Conservation (phyloP, 148 eudicot genomes). For the Silene latifolia region DNA sequence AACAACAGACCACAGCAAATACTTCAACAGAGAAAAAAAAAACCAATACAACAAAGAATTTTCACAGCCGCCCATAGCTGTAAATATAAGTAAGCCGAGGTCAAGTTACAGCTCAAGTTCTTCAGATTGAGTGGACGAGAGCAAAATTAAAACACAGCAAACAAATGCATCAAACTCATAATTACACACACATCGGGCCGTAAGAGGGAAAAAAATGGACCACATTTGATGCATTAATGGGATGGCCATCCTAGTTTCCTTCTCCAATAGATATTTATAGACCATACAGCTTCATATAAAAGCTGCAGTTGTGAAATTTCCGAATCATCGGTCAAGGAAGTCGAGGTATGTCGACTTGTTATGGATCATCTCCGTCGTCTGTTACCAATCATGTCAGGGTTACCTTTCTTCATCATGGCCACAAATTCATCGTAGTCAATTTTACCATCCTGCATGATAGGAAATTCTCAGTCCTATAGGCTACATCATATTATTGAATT, state of each 20-base stretch:
- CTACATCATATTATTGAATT: not conserved
- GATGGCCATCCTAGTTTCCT: not conserved
- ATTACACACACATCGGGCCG: constrained; percentile 12
- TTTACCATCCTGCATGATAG: constrained; percentile 71
- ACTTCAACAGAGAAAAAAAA: too few species aligned
- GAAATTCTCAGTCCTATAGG: not conserved
- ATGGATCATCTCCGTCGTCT: constrained; percentile 59
- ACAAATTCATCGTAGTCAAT: constrained; percentile 91
- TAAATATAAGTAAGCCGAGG: too few species aligned
- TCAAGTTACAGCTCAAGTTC: not conserved
- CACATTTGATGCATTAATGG: not conserved
- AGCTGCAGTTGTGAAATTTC: not conserved
- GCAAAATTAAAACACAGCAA: not conserved
- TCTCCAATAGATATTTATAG: not conserved
- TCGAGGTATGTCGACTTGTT: not conserved
- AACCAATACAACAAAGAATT: not conserved
- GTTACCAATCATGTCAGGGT: constrained; percentile 54
- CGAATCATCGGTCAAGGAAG: not conserved
- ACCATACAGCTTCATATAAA: not conserved
- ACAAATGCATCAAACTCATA: constrained; percentile 13
- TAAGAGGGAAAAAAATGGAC: not conserved
- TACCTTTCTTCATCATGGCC: constrained; percentile 97
- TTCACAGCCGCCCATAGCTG: not conserved
- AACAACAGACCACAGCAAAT: not conserved
- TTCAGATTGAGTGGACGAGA: not conserved